Conservation (phyloP, 2,329 filamentous ascomycete species). For the Ascochyta viciae-villosae region DNA sequence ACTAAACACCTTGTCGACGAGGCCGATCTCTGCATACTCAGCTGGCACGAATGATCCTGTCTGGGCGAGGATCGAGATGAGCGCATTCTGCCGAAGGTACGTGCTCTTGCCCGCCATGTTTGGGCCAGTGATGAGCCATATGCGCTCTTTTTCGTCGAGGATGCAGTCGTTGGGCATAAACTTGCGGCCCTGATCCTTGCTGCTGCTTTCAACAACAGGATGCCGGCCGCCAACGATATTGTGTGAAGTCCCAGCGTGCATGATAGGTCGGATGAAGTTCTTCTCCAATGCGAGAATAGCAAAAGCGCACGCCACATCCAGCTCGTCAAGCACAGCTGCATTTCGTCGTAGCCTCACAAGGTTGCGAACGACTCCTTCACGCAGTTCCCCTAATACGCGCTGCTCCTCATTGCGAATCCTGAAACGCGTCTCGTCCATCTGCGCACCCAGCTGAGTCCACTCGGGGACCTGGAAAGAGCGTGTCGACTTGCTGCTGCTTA, state of each 20-base stretch:
- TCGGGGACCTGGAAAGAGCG: conserved; percentile 82
- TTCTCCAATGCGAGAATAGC: conserved; percentile 79
- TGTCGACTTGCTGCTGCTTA: conserved; percentile 84
- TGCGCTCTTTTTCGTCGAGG: conserved; percentile 76
- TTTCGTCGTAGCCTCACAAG: conserved; percentile 88
- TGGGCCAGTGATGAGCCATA: conserved; percentile 76
- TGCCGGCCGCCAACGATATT: conserved; percentile 87
- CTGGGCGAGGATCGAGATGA: conserved; percentile 93
- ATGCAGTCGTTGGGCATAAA: conserved; percentile 90
- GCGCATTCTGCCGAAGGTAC: conserved; percentile 91
- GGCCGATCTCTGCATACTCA: conserved; percentile 80
- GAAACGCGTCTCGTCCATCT: conserved; percentile 77
- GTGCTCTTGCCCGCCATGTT: conserved; percentile 99
- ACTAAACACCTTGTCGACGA: conserved; percentile 96
- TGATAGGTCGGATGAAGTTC: conserved; percentile 72
- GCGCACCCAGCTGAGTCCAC: conserved; percentile 82
- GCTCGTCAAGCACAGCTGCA: conserved; percentile 87
- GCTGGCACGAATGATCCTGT: conserved; percentile 93
- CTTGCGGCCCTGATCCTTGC: conserved; percentile 77
- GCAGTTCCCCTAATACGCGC: conserved; percentile 75
- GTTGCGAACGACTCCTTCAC: conserved; percentile 78
- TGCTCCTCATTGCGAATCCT: conserved; percentile 87
- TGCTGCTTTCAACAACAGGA: conserved; percentile 86
- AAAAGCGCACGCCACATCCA: conserved; percentile 89
- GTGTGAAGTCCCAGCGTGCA: conserved; percentile 70